Evolutionary conservation across 441 rosid species (phyloP).

Genomic region (Corymbia citriodora): DNA sequence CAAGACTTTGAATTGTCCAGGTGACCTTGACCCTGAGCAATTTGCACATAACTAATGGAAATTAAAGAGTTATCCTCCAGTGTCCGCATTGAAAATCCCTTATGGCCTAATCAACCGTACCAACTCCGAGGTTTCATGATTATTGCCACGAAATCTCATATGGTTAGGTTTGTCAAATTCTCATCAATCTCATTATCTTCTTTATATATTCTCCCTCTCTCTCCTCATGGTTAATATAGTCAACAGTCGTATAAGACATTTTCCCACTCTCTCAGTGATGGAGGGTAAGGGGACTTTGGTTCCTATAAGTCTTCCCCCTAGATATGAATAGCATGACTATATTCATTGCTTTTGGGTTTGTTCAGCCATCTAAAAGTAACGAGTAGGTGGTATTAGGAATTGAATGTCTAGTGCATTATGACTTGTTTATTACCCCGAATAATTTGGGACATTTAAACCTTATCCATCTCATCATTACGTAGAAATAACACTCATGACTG

Average conservation of each 20-base stretch:
- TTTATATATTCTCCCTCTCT: background rate
- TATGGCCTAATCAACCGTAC: background rate
- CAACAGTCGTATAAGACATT: background rate
- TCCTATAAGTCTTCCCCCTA: background rate
- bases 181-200: background rate
- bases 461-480: background rate
- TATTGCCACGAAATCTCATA: background rate
- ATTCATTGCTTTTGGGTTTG: background rate
- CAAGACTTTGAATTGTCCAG: background rate
- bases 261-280: background rate
- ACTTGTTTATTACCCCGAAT: background rate
- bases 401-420: background rate
- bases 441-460: background rate
- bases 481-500: background rate
- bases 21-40: background rate
- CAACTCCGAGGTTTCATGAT: background rate
- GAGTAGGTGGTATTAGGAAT: background rate
- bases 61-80: background rate
- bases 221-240: background rate
- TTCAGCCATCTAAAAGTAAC: background rate
- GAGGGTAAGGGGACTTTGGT: background rate
- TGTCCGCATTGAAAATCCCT: background rate
- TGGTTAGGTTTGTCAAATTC: background rate
- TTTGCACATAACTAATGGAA: background rate
- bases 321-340: background rate